Base-by-base conservation (phyloP, 768 basidiomycete species). In the Podaxis rugospora region DNA sequence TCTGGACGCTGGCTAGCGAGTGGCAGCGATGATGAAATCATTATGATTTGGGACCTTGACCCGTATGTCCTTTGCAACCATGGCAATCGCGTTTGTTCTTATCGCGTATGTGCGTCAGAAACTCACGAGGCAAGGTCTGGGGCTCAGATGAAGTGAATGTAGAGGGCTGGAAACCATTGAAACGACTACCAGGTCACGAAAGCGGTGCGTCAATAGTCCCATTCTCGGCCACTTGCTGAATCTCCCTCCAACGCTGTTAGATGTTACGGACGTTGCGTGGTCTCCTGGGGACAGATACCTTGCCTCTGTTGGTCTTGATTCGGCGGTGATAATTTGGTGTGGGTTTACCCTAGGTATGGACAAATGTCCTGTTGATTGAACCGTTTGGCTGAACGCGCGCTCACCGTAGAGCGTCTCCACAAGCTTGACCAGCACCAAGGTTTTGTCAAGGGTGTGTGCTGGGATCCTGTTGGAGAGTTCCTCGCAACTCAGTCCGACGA, bases 401-500 rank as follows among this genome's bases (percentile, higher is more conserved):
- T 27, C 21, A 36, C 32, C 47, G 4, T 69, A 97, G 95, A 95
- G 66, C 88, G 90, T 11, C 71, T 98, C 59, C 80, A 83, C 40
- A 92, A 89, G 71, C 82, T 99, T 5, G 91, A 92, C 61, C 85
- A 85, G 61, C 97, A 98, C 69, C 88, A 93, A 68, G 96, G 95
- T 2, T 98, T 98, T 72, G 95, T 99, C 67, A 98, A 99, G 74
- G 97, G 97, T 61, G 93, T 99, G 53, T 95, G 93, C 69, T 99
- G 96, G 88, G 97, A 99, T 75, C 97, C 97, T 3, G 96, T 95
- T 2, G 97, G 97, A 50, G 92, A 98, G 74, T 98, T 89, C 70
- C 85, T 99, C 63, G 96, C 97, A n/a, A 98, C 96, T 44, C 87
- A 96, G 75, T 95, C 95, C 25, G 96, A 98, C 74, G 97, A 99